These are phyloP conservation scores for Narthecium ossifragum DNA, from an alignment of 106 monocot species.

Conservation along the genomic window DNA sequence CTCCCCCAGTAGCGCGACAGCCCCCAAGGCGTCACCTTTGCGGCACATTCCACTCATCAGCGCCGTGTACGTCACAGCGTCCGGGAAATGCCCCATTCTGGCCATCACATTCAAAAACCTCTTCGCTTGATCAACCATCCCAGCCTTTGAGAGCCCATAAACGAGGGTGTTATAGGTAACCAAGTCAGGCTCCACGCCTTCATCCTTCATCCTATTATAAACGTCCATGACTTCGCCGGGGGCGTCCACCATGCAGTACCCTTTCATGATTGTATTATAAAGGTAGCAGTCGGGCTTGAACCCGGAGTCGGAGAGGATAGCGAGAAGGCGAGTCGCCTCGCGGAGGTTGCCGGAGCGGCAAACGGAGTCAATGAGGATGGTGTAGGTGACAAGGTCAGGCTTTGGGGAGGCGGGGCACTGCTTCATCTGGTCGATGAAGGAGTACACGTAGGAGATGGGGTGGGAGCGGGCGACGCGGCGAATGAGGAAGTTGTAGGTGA, in stretches of 20 bases:
- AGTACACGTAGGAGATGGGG: constrained; percentile 43
- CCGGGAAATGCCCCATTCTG: constrained; percentile 52
- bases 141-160: constrained; percentile 74
- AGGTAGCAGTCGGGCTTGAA: constrained; percentile 84
- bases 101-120: constrained; percentile 71
- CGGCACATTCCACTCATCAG: constrained; percentile 91
- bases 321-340: constrained; percentile 63
- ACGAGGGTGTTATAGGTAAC: constrained; percentile 88
- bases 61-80: constrained; percentile 73
- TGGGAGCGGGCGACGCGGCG: constrained; percentile 47
- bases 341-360: constrained; percentile 56
- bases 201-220: constrained; percentile 84
- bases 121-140: constrained; percentile 66
- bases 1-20: constrained; percentile 45
- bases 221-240: constrained; percentile 73
- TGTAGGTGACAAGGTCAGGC: constrained; percentile 70
- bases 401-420: constrained; percentile 1
- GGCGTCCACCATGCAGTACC: constrained; percentile 57
- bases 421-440: constrained; percentile 45
- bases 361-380: constrained; percentile 77
- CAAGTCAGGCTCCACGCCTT: constrained; percentile 81
- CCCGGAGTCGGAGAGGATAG: constrained; percentile 43
- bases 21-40: constrained; percentile 70
- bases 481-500: constrained; percentile 77
- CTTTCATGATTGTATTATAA: constrained; percentile 93